Percentiles rank a stretch among this genome's conserved stretches.
These are phyloP conservation scores for Corymbia maculata DNA, from an alignment of 345 rosid genomes.

Conservation along the genomic window DNA sequence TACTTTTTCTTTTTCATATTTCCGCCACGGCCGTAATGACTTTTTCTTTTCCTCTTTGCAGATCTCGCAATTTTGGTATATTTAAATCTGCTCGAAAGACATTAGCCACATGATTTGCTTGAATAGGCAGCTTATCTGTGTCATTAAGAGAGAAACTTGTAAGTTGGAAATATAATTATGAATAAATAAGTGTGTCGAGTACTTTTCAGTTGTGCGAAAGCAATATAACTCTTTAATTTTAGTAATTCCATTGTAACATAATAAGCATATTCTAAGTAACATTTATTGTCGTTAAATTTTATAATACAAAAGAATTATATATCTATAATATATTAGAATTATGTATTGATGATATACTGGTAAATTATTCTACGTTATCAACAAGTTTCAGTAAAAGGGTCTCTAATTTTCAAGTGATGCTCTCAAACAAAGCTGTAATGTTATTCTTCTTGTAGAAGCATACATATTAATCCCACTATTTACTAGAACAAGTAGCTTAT, in stretches of 20 bases:
- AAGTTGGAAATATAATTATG: not conserved
- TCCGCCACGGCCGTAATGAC: not conserved
- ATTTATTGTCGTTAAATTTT: not conserved
- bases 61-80: not conserved
- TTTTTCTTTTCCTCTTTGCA: not conserved
- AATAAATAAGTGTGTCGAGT: not conserved
- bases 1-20: not conserved
- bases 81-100: not conserved
- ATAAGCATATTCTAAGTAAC: not conserved
- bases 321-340: not conserved
- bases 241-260: not conserved
- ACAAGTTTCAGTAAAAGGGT: not conserved
- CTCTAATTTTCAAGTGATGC: not conserved
- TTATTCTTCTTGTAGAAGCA: not conserved
- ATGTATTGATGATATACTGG: not conserved
- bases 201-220: rapidly evolving
- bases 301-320: not conserved
- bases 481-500: not conserved
- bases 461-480: rapidly evolving
- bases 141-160: not conserved
- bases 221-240: not conserved
- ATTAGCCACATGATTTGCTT: not conserved
- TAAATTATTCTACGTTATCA: rapidly evolving
- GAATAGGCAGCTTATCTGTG: not conserved
- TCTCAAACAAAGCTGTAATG: not conserved